Base-by-base conservation (phyloP, 306 rosid species). In the Vicia sativa region DNA sequence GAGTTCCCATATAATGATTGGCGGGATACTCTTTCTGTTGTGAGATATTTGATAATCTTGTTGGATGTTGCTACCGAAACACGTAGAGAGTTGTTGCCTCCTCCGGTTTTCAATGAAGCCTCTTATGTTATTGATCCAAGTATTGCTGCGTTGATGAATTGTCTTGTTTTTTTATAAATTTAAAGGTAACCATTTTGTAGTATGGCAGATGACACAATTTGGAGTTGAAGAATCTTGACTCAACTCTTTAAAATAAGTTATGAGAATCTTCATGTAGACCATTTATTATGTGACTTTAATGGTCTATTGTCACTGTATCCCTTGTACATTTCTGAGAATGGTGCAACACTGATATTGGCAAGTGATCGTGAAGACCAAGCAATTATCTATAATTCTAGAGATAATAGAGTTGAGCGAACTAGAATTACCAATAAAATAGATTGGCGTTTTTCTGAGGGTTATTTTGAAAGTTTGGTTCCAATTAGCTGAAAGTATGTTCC, bases 381-480 rank as follows among this genome's bases (percentile, higher is more conserved):
- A 13, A 11, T 43, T 43, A 4, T 43, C 16, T 43, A 43, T 43
- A 43, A 43, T 43, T 43, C 2, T 1, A 43, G 48, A 43, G 48
- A 43, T 12, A 4, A 4, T 13, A 43, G 2, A 43, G 16, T 12
- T 12, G 5, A 0, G 5, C 48, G 15, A 13, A 43, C 48, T 43
- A 43, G 7, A 11, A 1, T 43, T 43, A 12, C 5, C 48, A 12
- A 43, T 43, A 5, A 43, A 11, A 43, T 43, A 13, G 5, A 13
- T 5, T 43, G 15, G 48, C 9, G 2, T 7, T 1, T 5, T 18
- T 10, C 6, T 9, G 2, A 0, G 13, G 56, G n/a, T 18, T 50
- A 50, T 50, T 28, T 48, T 48, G 54, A 48, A 48, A 48, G 54
- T 9, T 48, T 48, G 23, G 54, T 16, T 48, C 25, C 29, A 26